Evolutionary conservation across 352 stramenopile species (phyloP).

Genomic region (Globisporangium solare): DNA sequence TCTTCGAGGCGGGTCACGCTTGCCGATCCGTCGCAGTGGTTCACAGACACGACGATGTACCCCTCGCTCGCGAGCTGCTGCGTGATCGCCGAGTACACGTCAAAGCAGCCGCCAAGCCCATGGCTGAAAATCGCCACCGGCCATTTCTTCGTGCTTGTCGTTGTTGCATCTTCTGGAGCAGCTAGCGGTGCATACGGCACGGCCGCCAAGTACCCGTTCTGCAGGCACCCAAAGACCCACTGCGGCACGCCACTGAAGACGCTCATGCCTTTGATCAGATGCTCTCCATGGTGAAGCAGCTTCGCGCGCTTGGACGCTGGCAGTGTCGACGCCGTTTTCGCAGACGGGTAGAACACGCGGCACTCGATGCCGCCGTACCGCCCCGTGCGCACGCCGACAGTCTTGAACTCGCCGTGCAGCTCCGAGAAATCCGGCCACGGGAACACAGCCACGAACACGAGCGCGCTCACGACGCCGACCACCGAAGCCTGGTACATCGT

Average conservation of each 20-base stretch:
- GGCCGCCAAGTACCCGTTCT: slow-evolving; percentile 41
- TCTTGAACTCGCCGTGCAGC: slow-evolving; percentile 33
- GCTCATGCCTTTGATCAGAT: slow-evolving; percentile 43
- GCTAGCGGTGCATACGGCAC: slow-evolving; percentile 34
- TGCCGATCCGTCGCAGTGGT: slow-evolving; percentile 63
- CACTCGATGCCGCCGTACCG: slow-evolving; percentile 51
- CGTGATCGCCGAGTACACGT: slow-evolving; percentile 58
- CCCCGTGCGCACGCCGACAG: slow-evolving; percentile 34
- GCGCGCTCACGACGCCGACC: slow-evolving; percentile 16
- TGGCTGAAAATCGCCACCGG: slow-evolving; percentile 62
- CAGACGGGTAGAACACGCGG: slow-evolving; percentile 63
- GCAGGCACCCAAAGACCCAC: slow-evolving; percentile 52
- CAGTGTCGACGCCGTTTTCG: slow-evolving; percentile 5
- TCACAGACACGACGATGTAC: slow-evolving; percentile 49
- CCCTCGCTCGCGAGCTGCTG: slow-evolving; percentile 66
- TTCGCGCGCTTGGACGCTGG: slow-evolving; percentile 11
- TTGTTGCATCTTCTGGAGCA: not conserved
- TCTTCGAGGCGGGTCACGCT: slow-evolving; percentile 41
- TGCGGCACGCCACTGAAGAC: slow-evolving; percentile 41
- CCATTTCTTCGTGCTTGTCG: slow-evolving; percentile 23
- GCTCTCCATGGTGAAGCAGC: slow-evolving; percentile 50
- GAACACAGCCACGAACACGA: slow-evolving; percentile 38
- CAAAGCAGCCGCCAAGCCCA: slow-evolving; percentile 46
- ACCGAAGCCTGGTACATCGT: slow-evolving; percentile 7
- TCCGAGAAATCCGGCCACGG: slow-evolving; percentile 47